phyloP scores from a whole-genome alignment of 768 basidiomycete genomes.

The Tephrocybe sp. region DNA sequence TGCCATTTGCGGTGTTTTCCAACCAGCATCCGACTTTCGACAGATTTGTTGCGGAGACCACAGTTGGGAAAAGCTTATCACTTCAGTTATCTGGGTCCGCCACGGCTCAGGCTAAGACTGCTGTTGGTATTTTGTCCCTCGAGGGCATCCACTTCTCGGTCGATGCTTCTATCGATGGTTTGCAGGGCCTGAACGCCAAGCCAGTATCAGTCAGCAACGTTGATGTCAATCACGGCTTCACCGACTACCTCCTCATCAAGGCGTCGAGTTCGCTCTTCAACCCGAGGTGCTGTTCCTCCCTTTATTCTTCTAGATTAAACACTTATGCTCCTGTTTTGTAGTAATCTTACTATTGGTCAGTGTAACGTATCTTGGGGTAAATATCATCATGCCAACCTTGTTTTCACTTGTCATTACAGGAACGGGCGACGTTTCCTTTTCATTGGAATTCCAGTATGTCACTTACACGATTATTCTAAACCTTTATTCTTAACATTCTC shows the following conservation, averaged over 20 bases:
- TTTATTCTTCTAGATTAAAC: conserved; percentile 18
- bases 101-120: conserved; percentile 60
- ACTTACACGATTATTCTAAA: not conserved
- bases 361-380: not conserved
- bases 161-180: conserved; percentile 54
- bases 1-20: conserved; percentile 58
- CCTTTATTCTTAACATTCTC: conserved; percentile 3
- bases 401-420: conserved; percentile 35
- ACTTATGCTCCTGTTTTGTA: conserved; percentile 10
- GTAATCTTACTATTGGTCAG: conserved; percentile 45
- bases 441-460: conserved; percentile 53
- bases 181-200: conserved; percentile 62
- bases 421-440: conserved; percentile 65
- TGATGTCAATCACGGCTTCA: conserved; percentile 68
- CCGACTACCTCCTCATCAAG: conserved; percentile 68
- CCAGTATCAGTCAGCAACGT: conserved; percentile 57
- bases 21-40: conserved; percentile 54
- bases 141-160: conserved; percentile 60
- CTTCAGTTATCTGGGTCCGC: conserved; percentile 55
- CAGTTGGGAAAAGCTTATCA: conserved; percentile 42
- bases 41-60: conserved; percentile 61
- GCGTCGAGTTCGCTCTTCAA: conserved; percentile 62
- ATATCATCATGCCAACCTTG: conserved; percentile 14
- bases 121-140: conserved; percentile 61
- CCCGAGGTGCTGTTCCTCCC: conserved; percentile 52